These are phyloP conservation scores for Tuber aestivum DNA, from an alignment of 495 filamentous ascomycete species.

Conservation along the genomic window DNA sequence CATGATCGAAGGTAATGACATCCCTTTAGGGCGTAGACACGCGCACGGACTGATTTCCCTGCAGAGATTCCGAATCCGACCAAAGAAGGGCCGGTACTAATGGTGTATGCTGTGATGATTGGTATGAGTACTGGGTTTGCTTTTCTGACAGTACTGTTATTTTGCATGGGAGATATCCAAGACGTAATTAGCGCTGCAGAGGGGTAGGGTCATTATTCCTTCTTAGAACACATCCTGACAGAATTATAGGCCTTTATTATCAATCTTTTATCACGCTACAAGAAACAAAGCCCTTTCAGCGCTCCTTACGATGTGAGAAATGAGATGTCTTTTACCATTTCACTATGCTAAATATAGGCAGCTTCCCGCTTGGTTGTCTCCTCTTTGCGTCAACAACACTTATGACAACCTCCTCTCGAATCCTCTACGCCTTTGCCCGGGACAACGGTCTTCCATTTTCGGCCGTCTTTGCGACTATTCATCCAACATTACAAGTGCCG, in stretches of 20 bases:
- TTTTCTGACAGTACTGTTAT: slow-evolving; percentile 61
- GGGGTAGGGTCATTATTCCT: slow-evolving; percentile 43
- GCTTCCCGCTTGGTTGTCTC: slow-evolving; percentile 65
- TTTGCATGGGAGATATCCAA: slow-evolving; percentile 57
- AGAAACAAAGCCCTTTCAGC: slow-evolving; percentile 59
- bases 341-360: slow-evolving; percentile 44
- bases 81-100: slow-evolving; percentile 61
- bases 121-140: slow-evolving; percentile 62
- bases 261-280: slow-evolving; percentile 67
- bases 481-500: slow-evolving; percentile 59
- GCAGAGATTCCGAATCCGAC: slow-evolving; percentile 64
- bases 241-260: slow-evolving; percentile 51
- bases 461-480: slow-evolving; percentile 57
- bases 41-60: slow-evolving; percentile 4
- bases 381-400: slow-evolving; percentile 65
- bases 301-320: slow-evolving; percentile 58
- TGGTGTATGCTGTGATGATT: slow-evolving; percentile 65
- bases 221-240: slow-evolving; percentile 5
- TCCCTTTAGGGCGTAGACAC: background rate
- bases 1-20: slow-evolving; percentile 48
- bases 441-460: slow-evolving; percentile 68
- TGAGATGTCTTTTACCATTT: slow-evolving; percentile 44
- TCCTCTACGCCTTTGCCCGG: slow-evolving; percentile 71
- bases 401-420: slow-evolving; percentile 70
- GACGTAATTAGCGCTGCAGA: slow-evolving; percentile 56